Evolutionary conservation across 2,329 filamentous ascomycete species (phyloP).

Genomic region (Penicillium janthinellum): DNA sequence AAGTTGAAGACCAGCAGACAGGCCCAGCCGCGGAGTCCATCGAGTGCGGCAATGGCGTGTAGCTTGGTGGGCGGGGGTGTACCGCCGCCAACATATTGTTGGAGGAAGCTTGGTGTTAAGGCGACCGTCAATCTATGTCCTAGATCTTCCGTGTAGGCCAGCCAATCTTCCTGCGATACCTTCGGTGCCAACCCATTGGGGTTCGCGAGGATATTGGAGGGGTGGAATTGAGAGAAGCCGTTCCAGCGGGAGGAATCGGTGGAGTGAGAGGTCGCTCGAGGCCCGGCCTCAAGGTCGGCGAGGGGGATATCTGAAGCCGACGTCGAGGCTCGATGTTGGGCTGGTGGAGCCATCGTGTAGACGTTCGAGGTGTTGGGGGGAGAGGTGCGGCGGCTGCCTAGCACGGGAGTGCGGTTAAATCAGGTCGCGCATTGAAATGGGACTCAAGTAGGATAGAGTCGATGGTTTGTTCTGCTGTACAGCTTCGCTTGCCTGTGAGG

Average conservation of each 20-base stretch:
- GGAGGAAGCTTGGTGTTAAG: constrained; percentile 42
- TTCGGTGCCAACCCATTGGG: constrained; percentile 20
- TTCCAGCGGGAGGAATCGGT: constrained; percentile 24
- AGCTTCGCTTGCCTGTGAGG: neutral
- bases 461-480: neutral
- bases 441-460: neutral
- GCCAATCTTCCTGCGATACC: constrained; percentile 30
- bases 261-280: constrained; percentile 6
- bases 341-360: constrained; percentile 17
- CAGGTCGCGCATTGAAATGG: neutral
- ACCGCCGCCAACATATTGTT: constrained; percentile 36
- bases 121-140: constrained; percentile 31
- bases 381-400: neutral
- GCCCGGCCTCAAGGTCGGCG: constrained; percentile 32
- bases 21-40: constrained; percentile 48
- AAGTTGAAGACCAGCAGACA: constrained; percentile 51
- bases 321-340: constrained; percentile 22
- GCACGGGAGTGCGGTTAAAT: neutral
- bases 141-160: constrained; percentile 25
- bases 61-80: constrained; percentile 31
- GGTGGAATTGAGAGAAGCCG: constrained; percentile 27
- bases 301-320: constrained; percentile 32
- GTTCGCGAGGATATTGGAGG: constrained; percentile 27
- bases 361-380: neutral
- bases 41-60: constrained; percentile 45